Base-by-base conservation (phyloP, 2,329 filamentous ascomycete genomes). In the Microdochium bolleyi region DNA sequence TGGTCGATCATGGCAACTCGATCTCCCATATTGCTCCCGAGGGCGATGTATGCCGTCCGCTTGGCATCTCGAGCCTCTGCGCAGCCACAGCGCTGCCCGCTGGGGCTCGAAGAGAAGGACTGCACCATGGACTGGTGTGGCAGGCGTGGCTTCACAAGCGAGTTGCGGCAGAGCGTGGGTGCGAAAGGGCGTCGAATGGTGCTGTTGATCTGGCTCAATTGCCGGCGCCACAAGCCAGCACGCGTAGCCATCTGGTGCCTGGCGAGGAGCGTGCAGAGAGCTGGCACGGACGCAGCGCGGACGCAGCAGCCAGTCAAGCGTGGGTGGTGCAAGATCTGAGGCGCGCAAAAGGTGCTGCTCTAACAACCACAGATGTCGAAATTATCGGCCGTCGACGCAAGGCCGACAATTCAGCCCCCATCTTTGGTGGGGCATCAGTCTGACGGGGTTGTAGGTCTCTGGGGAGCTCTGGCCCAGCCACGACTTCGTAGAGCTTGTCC, bases 1-100 rank as follows among this genome's bases (percentile, higher is more conserved):
- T 79, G 77, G 68, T 96, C 91, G 58, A 99, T 95, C 80, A 87
- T 88, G 44, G 77, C 80, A 51, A 96, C 79, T 44, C 92, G 85
- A 65, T 97, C 85, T 3, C 92, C 92, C 51, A 97, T 70, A 68
- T 99, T 99, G 71, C 92, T 96, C 1, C 94, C 94, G 7, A 99
- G 75, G 8, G 92, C 94, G 61, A 99, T 83, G 66, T 89, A 95
- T 0, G 88, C 90, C 48, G 70, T 77, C 58, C 68, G 71, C 59
- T 63, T 63, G 51, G 21, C 41, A 46, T 46, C 21, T 24, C 41
- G 41, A 52, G 55, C 54, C 54, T 57, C 67, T 48, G 64, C 61
- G 52, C 64, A 63, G 49, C 57, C 59, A 52, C 63, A 61, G 51
- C 53, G 56, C 48, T 60, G 56, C 27, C 55, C 54, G 4, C 57